These are phyloP conservation scores for Solanum paucissectum DNA, from an alignment of 257 asterid genomes.

Conservation along the genomic window DNA sequence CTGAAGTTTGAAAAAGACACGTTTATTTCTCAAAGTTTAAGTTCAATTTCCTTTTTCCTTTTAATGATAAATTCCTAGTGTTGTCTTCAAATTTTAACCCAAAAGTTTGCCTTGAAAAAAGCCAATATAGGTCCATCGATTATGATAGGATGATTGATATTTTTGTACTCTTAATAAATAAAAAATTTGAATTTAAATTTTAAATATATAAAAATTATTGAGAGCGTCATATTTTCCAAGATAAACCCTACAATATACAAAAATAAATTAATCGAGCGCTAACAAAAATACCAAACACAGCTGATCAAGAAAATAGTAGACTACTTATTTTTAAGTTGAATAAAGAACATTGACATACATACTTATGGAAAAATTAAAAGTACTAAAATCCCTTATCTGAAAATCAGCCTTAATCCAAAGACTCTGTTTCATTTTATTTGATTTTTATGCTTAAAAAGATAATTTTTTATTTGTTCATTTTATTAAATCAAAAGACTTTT, in stretches of 20 bases:
- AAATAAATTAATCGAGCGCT: too few species aligned
- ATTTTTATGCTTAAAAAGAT: background rate
- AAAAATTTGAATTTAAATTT: too few species aligned
- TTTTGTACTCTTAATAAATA: too few species aligned
- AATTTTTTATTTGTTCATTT: background rate
- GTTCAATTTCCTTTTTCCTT: background rate
- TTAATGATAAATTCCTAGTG: background rate
- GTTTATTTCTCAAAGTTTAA: background rate
- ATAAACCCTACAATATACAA: too few species aligned
- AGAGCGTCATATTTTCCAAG: too few species aligned
- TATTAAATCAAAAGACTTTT: fast-evolving
- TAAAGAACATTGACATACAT: background rate
- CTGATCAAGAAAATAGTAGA: background rate
- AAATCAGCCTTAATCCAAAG: background rate
- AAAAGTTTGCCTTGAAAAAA: background rate
- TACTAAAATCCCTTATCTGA: too few species aligned
- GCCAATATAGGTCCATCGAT: too few species aligned
- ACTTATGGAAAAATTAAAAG: background rate
- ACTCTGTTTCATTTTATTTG: background rate
- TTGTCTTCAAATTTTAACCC: background rate
- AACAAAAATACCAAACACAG: background rate
- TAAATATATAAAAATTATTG: too few species aligned
- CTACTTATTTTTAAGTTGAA: background rate
- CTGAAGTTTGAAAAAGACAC: background rate
- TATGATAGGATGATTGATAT: background rate